Base-by-base conservation (phyloP, 2,329 filamentous ascomycete species). In the Periconia digitata region DNA sequence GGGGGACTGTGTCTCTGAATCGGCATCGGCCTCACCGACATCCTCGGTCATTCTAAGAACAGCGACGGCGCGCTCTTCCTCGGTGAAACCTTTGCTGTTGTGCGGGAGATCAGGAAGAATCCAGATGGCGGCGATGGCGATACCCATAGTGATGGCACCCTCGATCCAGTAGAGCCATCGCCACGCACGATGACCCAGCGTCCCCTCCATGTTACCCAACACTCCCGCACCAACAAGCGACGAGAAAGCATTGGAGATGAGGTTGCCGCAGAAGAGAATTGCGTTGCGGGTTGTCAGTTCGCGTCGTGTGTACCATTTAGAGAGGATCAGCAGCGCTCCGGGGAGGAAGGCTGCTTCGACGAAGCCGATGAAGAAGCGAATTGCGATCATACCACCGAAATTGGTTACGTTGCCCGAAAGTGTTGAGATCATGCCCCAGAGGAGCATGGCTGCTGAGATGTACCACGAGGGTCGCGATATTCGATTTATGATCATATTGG, bases 261-360 rank as follows among this genome's bases (percentile, higher is more conserved):
- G 61, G 47, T 71, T 74, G 13, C 72, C 74, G 32, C 69, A 74
- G 62, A 75, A 72, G 16, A 76, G 59, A 39, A 73, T 65, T 7
- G 72, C 67, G 42, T 71, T 72, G 8, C 72, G 64, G 1, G 66
- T 62, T 6, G 70, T 70, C 32, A 74, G 59, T 47, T 74, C 72
- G 42, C 79, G 77, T 40, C 83, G 76, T 1, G 84, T 86, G 66
- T 87, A 87, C 79, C 84, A 87, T 56, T 85, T 83, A 0, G 81
- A 84, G 17, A 87, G 74, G 39, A 86, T 81, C 37, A 85, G 74
- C 10, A 86, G 74, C 0, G 81, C 81, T 36, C 85, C 85, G 0
- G 85, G 84, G 21, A 85, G 72, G 64, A 85, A 86, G 0, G 70
- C 72, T 13, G 68, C 68, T 53, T 71, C 69, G 6, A 69, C 66